Evolutionary conservation across 257 asterid genomes (phyloP).

Genomic region (Leptodermis oblonga): DNA sequence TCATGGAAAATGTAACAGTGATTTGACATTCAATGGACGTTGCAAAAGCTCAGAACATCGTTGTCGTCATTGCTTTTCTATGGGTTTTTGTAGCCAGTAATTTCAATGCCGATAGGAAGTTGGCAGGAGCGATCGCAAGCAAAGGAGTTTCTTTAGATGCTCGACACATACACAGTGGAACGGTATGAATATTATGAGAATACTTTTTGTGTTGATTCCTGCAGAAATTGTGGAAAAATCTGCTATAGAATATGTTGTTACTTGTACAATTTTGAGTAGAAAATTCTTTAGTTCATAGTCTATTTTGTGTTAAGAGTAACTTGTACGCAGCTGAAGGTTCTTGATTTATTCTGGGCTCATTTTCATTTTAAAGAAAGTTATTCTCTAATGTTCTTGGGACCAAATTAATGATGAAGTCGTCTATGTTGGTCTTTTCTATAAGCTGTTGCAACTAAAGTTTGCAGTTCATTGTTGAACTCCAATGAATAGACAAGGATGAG

Average conservation of each 20-base stretch:
- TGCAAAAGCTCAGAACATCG: slow-evolving; percentile 33
- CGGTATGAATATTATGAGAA: slow-evolving; percentile 26
- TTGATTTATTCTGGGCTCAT: background rate
- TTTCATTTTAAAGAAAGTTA: background rate
- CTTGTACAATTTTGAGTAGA: background rate
- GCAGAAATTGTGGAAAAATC: background rate
- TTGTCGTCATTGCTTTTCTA: slow-evolving; percentile 48
- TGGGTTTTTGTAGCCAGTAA: slow-evolving; percentile 44
- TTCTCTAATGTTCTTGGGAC: background rate
- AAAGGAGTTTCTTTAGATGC: slow-evolving; percentile 20
- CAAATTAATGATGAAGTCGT: background rate
- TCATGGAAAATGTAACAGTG: slow-evolving; percentile 26
- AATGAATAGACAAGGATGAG: too few species aligned
- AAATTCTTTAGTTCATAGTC: background rate
- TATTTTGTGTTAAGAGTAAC: background rate
- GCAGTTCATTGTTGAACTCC: background rate
- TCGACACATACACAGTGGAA: slow-evolving; percentile 25
- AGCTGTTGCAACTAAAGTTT: background rate
- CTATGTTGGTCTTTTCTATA: background rate
- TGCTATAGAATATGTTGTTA: background rate
- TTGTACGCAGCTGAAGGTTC: background rate
- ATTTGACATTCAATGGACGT: slow-evolving; percentile 46
- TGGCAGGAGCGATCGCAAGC: slow-evolving; percentile 29
- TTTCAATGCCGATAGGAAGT: slow-evolving; percentile 53
- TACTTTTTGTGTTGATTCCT: background rate